Percentiles rank a stretch among this genome's conserved stretches.
Evolutionary conservation across 2,329 filamentous ascomycete genomes (phyloP).

Genomic region (Aspergillus fijiensis): DNA sequence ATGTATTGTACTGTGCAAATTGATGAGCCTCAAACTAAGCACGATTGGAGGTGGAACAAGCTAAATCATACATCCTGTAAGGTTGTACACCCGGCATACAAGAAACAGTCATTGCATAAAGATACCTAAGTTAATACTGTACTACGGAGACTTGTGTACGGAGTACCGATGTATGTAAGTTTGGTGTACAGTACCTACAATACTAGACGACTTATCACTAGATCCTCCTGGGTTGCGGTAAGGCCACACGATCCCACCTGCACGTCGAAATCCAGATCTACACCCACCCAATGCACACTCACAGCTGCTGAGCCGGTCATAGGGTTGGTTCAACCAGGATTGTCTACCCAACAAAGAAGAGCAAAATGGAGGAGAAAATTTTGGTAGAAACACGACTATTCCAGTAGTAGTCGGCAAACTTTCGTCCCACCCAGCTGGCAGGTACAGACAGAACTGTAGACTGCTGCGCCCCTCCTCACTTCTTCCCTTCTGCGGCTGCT

Average conservation of each 20-base stretch:
- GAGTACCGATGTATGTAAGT: not conserved
- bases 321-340: not conserved
- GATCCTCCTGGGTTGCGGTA: constrained; percentile 4
- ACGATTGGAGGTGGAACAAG: not conserved
- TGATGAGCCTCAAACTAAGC: not conserved
- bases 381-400: not conserved
- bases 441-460: not conserved
- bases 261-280: constrained; percentile 17
- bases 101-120: not conserved
- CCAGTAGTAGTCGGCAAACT: constrained; percentile 20
- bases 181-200: not conserved
- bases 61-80: constrained; percentile 8
- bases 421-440: constrained; percentile 21
- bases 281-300: not conserved
- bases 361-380: not conserved
- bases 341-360: constrained; percentile 1
- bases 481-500: not conserved
- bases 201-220: not conserved
- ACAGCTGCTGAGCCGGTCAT: constrained; percentile 6
- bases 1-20: no score
- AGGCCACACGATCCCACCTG: constrained; percentile 13
- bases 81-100: constrained; percentile 7
- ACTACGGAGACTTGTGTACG: not conserved
- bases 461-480: constrained; percentile 21
- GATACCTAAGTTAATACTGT: not conserved